Percentiles rank a stretch among this genome's conserved stretches.
These are phyloP conservation scores for Ascocoryne sarcoides DNA, from an alignment of 2,329 filamentous ascomycete species.

Conservation along the genomic window DNA sequence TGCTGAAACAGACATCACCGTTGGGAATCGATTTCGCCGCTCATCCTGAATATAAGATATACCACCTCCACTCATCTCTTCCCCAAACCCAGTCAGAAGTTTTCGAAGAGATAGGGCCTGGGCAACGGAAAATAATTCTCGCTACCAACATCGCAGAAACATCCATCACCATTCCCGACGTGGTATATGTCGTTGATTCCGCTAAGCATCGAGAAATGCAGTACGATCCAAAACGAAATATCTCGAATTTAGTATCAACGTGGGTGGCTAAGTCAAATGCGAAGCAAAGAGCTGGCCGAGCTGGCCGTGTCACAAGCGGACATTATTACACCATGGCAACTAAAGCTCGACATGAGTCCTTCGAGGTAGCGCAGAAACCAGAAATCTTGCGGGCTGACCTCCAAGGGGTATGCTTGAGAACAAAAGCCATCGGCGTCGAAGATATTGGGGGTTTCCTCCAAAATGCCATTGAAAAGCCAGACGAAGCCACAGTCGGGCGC, in stretches of 20 bases:
- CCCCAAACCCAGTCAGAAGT: constrained; percentile 81
- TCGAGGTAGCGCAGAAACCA: constrained; percentile 70
- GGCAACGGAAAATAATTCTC: constrained; percentile 83
- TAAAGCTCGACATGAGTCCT: constrained; percentile 76
- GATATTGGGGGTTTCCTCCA: constrained; percentile 70
- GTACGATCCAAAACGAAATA: constrained; percentile 79
- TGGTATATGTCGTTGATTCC: constrained; percentile 88
- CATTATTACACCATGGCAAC: constrained; percentile 89
- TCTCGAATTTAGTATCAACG: constrained; percentile 81
- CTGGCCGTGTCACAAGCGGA: constrained; percentile 81
- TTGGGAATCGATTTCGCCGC: constrained; percentile 29
- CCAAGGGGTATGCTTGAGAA: constrained; percentile 84
- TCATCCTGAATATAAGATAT: constrained; percentile 38
- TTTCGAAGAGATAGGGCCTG: constrained; percentile 62
- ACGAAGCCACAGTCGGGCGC: constrained; percentile 70
- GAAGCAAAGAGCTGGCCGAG: constrained; percentile 86
- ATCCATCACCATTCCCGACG: constrained; percentile 93
- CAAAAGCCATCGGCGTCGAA: constrained; percentile 85
- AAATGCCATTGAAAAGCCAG: constrained; percentile 78
- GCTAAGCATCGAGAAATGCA: constrained; percentile 90
- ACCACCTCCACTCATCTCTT: constrained; percentile 83
- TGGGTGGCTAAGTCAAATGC: constrained; percentile 90
- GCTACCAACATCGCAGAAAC: constrained; percentile 97
- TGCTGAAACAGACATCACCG: constrained; percentile 66
- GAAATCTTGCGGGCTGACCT: constrained; percentile 86